These are phyloP conservation scores for Amylostereum chailletii DNA, from an alignment of 1,284 basidiomycete species.

Conservation along the genomic window DNA sequence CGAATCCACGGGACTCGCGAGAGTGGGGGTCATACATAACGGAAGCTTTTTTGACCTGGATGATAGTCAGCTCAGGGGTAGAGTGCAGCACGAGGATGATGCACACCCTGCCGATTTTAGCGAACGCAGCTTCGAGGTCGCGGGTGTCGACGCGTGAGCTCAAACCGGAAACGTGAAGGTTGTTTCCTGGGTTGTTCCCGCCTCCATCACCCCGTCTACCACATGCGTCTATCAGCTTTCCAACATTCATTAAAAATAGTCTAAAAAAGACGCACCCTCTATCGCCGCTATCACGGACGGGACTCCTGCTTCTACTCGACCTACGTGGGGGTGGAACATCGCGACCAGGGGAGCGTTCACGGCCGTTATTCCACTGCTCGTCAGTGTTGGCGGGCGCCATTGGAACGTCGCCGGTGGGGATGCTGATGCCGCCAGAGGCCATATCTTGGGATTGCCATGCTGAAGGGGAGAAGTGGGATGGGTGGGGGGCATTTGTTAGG, in stretches of 20 bases:
- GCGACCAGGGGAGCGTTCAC: slow-evolving; percentile 41
- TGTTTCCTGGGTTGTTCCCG: slow-evolving; percentile 84
- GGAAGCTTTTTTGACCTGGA: slow-evolving; percentile 77
- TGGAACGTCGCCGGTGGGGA: slow-evolving; percentile 48
- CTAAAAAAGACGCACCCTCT: slow-evolving; percentile 38
- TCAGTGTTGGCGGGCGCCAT: slow-evolving; percentile 32
- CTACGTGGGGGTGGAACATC: slow-evolving; percentile 45
- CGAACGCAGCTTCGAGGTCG: slow-evolving; percentile 82
- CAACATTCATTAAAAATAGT: background rate
- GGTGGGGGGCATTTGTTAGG: slow-evolving; percentile 5
- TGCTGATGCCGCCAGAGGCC: slow-evolving; percentile 52
- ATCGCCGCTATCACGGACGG: slow-evolving; percentile 39
- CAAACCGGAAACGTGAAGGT: slow-evolving; percentile 90
- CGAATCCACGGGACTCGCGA: slow-evolving; percentile 94
- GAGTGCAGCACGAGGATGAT: background rate
- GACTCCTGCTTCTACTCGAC: slow-evolving; percentile 66
- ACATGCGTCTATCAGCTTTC: background rate
- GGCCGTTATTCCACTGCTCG: slow-evolving; percentile 33
- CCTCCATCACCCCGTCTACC: slow-evolving; percentile 25
- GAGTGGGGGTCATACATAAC: slow-evolving; percentile 98
- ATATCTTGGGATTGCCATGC: slow-evolving; percentile 78
- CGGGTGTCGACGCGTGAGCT: slow-evolving; percentile 75
- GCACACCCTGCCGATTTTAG: slow-evolving; percentile 83
- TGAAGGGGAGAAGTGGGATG: slow-evolving; percentile 22
- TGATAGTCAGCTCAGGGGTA: background rate